Conservation (phyloP, 2,329 filamentous ascomycete species). For the Metarhizium rileyi region DNA sequence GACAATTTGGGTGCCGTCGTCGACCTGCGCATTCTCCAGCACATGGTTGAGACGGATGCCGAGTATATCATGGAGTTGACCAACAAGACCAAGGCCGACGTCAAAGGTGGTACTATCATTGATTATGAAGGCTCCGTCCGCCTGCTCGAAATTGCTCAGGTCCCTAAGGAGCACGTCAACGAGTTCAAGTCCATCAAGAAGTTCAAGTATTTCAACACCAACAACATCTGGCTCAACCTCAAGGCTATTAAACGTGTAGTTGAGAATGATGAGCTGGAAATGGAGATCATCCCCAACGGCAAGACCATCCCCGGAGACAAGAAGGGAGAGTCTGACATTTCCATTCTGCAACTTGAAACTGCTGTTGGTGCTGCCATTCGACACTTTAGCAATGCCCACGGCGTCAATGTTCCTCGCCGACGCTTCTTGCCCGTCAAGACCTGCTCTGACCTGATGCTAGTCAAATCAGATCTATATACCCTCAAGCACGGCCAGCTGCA, state of each 20-base stretch:
- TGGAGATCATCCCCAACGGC: conserved; percentile 99
- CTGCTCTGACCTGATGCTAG: conserved; percentile 97
- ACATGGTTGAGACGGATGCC: conserved; percentile 95
- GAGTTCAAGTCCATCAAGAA: conserved; percentile 99
- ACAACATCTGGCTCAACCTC: conserved; percentile 99
- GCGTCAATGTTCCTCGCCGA: conserved; percentile 94
- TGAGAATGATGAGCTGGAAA: conserved; percentile 94
- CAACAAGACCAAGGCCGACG: conserved; percentile 99
- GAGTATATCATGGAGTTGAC: conserved; percentile 99
- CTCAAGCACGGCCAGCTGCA: conserved; percentile 97
- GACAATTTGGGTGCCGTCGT: conserved; percentile 98
- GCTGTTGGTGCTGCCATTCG: conserved; percentile 97
- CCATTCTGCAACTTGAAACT: conserved; percentile 96
- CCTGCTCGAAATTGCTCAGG: conserved; percentile 96
- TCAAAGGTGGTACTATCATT: conserved; percentile 99
- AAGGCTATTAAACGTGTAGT: conserved; percentile 97
- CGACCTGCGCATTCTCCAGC: conserved; percentile 94
- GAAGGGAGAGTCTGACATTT: conserved; percentile 98
- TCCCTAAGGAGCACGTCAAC: conserved; percentile 99
- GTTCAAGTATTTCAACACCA: conserved; percentile 99
- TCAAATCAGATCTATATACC: conserved; percentile 98
- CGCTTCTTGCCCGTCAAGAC: conserved; percentile 99
- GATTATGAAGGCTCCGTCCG: conserved; percentile 97
- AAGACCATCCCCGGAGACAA: conserved; percentile 98
- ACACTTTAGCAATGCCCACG: conserved; percentile 97